Percentiles rank a stretch among this genome's conserved stretches.
Conservation (phyloP, 345 rosid genomes). For the Fremontodendron californicum region DNA sequence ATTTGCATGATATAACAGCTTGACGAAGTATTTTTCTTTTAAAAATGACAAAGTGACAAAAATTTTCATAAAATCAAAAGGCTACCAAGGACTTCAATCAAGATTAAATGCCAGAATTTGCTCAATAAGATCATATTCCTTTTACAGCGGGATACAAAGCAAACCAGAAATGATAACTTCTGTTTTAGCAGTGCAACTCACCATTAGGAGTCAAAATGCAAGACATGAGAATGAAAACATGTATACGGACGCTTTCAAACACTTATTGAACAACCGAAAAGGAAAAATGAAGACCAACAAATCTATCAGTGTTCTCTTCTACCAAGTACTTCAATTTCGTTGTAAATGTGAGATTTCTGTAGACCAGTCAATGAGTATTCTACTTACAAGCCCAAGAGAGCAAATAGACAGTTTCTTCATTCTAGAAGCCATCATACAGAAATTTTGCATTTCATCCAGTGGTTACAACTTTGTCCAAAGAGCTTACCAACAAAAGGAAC, state of each 20-base stretch:
- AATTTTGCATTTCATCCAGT: not conserved
- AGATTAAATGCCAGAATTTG: not conserved
- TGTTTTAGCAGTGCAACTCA: not conserved
- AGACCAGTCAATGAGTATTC: not conserved
- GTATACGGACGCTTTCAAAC: not conserved
- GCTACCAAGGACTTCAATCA: not conserved
- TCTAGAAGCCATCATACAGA: not conserved
- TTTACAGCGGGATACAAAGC: not conserved
- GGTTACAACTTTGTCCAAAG: not conserved
- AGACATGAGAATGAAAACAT: not conserved
- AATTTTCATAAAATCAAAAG: not conserved
- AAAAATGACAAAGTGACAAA: not conserved
- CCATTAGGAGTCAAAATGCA: too few species aligned
- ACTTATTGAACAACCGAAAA: not conserved
- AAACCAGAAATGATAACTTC: not conserved
- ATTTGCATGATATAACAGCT: not conserved
- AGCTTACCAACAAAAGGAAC: not conserved
- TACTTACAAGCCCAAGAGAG: not conserved
- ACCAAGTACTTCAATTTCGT: not conserved
- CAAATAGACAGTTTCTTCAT: not conserved
- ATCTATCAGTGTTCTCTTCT: not conserved
- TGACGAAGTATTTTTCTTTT: not conserved
- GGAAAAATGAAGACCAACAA: not conserved
- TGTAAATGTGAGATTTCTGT: not conserved
- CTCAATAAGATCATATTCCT: not conserved